phyloP scores from a whole-genome alignment of 352 stramenopile species.

The Phytopythium delawarense region DNA sequence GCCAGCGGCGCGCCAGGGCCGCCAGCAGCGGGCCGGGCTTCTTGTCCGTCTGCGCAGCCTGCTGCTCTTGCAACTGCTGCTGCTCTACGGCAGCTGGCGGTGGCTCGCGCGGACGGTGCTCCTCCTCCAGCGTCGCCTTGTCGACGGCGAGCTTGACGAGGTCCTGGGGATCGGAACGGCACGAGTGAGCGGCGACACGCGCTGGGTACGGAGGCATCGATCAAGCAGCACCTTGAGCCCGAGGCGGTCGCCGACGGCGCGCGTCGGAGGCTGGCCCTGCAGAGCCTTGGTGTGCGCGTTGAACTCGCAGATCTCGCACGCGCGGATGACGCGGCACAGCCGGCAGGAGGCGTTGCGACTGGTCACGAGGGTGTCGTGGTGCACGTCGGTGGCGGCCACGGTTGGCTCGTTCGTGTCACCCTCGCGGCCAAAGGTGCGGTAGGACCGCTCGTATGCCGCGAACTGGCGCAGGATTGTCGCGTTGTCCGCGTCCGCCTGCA shows the following conservation, averaged over 20 bases:
- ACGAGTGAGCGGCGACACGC: background rate
- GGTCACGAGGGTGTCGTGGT: constrained; percentile 9
- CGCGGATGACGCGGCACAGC: constrained; percentile 76
- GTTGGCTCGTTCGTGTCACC: background rate
- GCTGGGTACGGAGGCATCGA: background rate
- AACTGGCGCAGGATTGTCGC: constrained; percentile 89
- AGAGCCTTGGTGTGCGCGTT: constrained; percentile 34
- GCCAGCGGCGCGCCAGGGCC: background rate
- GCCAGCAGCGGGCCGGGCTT: constrained; percentile 1
- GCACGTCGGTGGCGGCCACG: background rate
- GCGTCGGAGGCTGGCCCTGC: constrained; percentile 16
- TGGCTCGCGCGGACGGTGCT: constrained; percentile 2
- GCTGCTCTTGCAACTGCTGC: constrained; percentile 5
- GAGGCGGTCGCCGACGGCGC: constrained; percentile 45
- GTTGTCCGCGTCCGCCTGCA: constrained; percentile 89
- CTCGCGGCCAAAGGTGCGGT: constrained; percentile 69
- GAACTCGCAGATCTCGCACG: constrained; percentile 88
- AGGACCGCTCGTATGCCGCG: constrained; percentile 78
- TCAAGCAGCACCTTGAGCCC: constrained; percentile 33
- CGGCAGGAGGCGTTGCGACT: constrained; percentile 38
- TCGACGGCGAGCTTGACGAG: constrained; percentile 44
- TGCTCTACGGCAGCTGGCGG: constrained; percentile 13
- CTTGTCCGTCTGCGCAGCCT: constrained; percentile 7
- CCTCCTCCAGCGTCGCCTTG: constrained; percentile 30
- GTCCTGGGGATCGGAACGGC: constrained; percentile 20